A percentile compares a stretch with the other conserved stretches of the same genome.
Conservation (phyloP, 2,329 filamentous ascomycete genomes). For the Gliomastix tumulicola region DNA sequence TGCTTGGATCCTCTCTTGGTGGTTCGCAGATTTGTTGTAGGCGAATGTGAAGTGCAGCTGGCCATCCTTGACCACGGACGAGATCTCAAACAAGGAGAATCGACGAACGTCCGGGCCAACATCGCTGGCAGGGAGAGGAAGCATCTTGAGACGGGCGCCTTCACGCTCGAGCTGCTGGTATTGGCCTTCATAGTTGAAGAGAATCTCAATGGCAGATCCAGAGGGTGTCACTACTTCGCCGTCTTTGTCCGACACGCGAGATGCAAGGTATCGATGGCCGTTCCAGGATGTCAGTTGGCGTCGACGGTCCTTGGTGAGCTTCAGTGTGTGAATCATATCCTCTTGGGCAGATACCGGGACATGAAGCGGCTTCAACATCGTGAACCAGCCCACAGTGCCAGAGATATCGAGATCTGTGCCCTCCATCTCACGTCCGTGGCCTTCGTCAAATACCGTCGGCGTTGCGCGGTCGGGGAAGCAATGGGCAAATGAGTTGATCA, state of each 20-base stretch:
- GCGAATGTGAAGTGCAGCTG: constrained; percentile 35
- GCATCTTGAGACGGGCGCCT: constrained; percentile 16
- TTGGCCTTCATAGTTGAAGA: constrained; percentile 38
- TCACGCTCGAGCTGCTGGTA: constrained; percentile 19
- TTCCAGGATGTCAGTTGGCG: no score
- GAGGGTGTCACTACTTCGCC: no score
- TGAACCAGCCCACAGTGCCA: constrained; percentile 29
- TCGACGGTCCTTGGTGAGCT: constrained; percentile 9
- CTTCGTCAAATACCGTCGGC: constrained; percentile 23
- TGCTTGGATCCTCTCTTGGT: constrained; percentile 28
- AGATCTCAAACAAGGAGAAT: constrained; percentile 30
- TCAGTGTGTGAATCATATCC: constrained; percentile 4
- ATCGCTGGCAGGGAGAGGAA: constrained; percentile 1
- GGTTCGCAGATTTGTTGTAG: constrained; percentile 30
- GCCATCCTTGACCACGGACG: constrained; percentile 33
- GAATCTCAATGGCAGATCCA: constrained; percentile 36
- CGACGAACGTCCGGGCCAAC: constrained; percentile 9
- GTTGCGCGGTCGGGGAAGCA: constrained; percentile 17
- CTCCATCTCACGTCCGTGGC: constrained; percentile 26
- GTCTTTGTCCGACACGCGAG: constrained; percentile 23
- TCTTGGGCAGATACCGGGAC: constrained; percentile 3
- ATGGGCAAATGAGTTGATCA: constrained; percentile 16
- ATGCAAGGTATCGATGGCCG: no score
- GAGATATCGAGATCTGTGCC: constrained; percentile 22
- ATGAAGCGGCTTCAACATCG: constrained; percentile 21